phyloP scores from a whole-genome alignment of 768 basidiomycete genomes.

The Tylopilus felleus region DNA sequence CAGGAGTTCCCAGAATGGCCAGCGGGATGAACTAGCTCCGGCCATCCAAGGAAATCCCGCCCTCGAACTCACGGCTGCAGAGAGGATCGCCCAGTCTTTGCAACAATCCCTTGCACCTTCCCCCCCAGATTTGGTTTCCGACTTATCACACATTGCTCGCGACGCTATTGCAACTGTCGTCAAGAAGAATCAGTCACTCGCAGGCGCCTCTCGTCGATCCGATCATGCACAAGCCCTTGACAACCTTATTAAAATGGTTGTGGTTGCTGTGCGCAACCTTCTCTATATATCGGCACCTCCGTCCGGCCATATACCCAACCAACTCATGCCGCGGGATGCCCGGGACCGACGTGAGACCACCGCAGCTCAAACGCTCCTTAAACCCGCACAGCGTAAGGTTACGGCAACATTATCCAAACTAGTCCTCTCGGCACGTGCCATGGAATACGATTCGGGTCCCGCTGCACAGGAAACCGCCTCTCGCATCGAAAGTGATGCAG shows the following conservation, averaged over 20 bases:
- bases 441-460: constrained; percentile 74
- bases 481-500: constrained; percentile 72
- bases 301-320: constrained; percentile 57
- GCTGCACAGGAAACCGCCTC: constrained; percentile 58
- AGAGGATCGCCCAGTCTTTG: constrained; percentile 62
- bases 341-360: constrained; percentile 44
- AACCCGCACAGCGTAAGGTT: constrained; percentile 80
- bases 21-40: constrained; percentile 15
- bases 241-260: constrained; percentile 56
- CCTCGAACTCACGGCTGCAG: constrained; percentile 58
- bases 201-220: constrained; percentile 41
- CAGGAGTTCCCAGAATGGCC: constrained; percentile 31
- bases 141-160: constrained; percentile 57
- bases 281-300: constrained; percentile 65
- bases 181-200: constrained; percentile 49
- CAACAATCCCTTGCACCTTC: constrained; percentile 58
- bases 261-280: constrained; percentile 72
- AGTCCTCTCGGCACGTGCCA: constrained; percentile 86
- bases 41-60: constrained; percentile 19
- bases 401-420: constrained; percentile 87
- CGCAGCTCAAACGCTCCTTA: constrained; percentile 57
- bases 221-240: constrained; percentile 63
- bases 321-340: constrained; percentile 48
- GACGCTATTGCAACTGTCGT: constrained; percentile 61
- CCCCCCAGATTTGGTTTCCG: constrained; percentile 54